Evolutionary conservation across 192 early-diverging fungal genomes (phyloP).

Genomic region (Backusella mclennaniae): DNA sequence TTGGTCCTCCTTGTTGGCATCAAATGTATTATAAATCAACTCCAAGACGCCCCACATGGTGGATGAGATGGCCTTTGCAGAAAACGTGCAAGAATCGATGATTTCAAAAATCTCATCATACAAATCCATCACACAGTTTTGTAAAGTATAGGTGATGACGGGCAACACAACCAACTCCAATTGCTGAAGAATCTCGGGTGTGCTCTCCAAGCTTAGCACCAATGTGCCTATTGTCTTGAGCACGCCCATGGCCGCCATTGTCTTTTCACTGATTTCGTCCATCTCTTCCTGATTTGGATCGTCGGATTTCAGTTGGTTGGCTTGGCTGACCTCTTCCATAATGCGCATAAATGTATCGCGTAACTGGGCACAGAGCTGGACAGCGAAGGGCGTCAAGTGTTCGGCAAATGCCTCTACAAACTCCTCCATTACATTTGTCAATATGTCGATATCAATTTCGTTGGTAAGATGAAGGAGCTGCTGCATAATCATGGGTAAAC

Average conservation of each 20-base stretch:
- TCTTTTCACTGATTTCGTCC: conserved; percentile 73
- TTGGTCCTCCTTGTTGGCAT: conserved; percentile 11
- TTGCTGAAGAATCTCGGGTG: conserved; percentile 76
- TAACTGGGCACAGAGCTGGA: conserved; percentile 83
- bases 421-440: conserved; percentile 83
- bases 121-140: conserved; percentile 71
- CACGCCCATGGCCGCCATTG: conserved; percentile 84
- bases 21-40: conserved; percentile 74
- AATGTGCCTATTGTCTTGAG: conserved; percentile 88
- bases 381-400: conserved; percentile 89
- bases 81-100: conserved; percentile 84
- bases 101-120: conserved; percentile 89
- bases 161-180: conserved; percentile 78
- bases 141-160: conserved; percentile 74
- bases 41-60: conserved; percentile 85
- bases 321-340: conserved; percentile 65
- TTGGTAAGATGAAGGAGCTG: conserved; percentile 81
- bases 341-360: conserved; percentile 85
- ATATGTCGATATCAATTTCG: conserved; percentile 89
- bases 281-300: conserved; percentile 46
- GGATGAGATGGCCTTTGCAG: conserved; percentile 74
- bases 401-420: conserved; percentile 92
- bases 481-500: conserved; percentile 84
- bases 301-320: conserved; percentile 42
- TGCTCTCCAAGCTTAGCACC: conserved; percentile 80